Conservation (phyloP, 2,329 filamentous ascomycete genomes). For the Calonectria hawksworthii region DNA sequence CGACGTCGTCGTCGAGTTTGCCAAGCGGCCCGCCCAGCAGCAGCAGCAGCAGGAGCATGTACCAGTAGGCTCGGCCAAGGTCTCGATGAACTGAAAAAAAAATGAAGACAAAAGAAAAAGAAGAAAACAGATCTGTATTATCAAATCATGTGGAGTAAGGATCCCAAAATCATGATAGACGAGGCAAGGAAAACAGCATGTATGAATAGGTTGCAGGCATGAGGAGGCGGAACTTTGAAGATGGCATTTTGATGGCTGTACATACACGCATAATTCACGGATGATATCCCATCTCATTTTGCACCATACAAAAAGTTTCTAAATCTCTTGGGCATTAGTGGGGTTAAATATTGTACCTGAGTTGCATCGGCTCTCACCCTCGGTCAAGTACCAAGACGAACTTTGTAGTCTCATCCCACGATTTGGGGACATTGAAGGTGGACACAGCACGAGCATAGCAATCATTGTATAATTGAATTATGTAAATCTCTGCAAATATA, state of each 20-base stretch:
- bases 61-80: slow-evolving; percentile 33
- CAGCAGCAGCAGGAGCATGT: slow-evolving; percentile 23
- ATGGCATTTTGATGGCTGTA: slow-evolving; percentile 32
- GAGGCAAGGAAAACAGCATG: slow-evolving; percentile 26
- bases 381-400: background rate
- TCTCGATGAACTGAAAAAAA: slow-evolving; percentile 35
- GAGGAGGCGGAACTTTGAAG: slow-evolving; percentile 11
- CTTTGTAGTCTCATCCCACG: background rate
- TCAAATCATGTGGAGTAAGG: slow-evolving; percentile 35
- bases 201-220: slow-evolving; percentile 38
- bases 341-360: background rate
- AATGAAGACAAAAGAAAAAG: background rate
- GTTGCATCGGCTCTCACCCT: background rate
- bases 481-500: background rate
- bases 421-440: too few species aligned
- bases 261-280: slow-evolving; percentile 34
- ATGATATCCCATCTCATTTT: slow-evolving; percentile 37
- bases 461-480: background rate
- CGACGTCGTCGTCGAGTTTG: slow-evolving; percentile 26
- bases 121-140: slow-evolving; percentile 39
- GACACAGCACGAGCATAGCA: background rate
- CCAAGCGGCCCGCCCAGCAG: slow-evolving; percentile 36
- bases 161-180: slow-evolving; percentile 27
- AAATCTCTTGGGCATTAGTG: background rate
- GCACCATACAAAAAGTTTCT: background rate